Evolutionary conservation across 106 monocot genomes (phyloP).

Genomic region (Phalaenopsis aphrodite): DNA sequence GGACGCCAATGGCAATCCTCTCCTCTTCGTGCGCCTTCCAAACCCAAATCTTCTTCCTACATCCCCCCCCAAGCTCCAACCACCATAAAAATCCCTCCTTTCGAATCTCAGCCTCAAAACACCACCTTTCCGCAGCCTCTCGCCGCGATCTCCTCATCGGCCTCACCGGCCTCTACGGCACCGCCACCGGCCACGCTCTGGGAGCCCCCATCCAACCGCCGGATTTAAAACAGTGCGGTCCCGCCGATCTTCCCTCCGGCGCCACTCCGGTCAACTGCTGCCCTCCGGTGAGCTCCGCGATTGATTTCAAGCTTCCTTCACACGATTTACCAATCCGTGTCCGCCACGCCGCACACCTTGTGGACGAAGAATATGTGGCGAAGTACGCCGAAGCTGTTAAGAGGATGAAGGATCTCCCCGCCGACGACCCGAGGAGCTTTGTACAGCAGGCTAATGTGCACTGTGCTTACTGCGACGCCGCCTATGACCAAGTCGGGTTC

Average conservation of each 20-base stretch:
- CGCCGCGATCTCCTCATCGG: slow-evolving; percentile 6
- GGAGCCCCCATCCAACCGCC: slow-evolving; percentile 4
- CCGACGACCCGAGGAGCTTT: slow-evolving; percentile 20
- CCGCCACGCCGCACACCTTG: slow-evolving; percentile 17
- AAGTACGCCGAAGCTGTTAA: slow-evolving; percentile 18
- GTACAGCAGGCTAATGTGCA: slow-evolving; percentile 24
- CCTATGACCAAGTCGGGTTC: slow-evolving; percentile 22
- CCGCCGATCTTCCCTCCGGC: not conserved
- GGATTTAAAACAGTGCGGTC: not conserved
- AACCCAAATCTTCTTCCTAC: not conserved
- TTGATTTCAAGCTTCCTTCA: slow-evolving; percentile 12
- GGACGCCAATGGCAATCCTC: too few species aligned
- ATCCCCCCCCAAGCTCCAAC: not conserved
- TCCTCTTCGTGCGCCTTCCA: not conserved
- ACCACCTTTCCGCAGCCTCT: not conserved
- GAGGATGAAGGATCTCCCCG: slow-evolving; percentile 26
- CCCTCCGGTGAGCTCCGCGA: not conserved
- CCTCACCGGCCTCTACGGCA: slow-evolving; percentile 6
- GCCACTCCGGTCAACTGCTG: slow-evolving; percentile 2
- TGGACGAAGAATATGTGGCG: slow-evolving; percentile 17
- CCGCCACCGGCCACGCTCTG: not conserved
- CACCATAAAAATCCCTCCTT: not conserved
- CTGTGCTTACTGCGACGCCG: slow-evolving; percentile 31
- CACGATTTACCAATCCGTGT: slow-evolving; percentile 3
- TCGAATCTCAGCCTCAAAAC: not conserved